Conservation (phyloP, 2,329 filamentous ascomycete species). For the Periglandula ipomoeae region DNA sequence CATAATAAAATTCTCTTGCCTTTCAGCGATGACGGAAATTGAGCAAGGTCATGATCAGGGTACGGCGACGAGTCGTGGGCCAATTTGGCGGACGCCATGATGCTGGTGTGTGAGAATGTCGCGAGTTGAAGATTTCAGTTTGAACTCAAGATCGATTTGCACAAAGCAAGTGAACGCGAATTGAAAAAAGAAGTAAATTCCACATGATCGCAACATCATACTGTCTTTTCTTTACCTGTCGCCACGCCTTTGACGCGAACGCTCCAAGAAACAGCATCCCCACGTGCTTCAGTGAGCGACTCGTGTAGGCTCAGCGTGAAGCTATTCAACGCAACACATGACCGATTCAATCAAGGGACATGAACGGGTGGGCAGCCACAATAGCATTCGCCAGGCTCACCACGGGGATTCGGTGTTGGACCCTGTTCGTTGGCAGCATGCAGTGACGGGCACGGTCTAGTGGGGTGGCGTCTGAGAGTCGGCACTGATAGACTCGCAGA, state of each 20-base stretch:
- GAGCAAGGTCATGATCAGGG: slow-evolving; percentile 29
- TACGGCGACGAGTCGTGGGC: slow-evolving; percentile 9
- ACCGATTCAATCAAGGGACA: slow-evolving; percentile 7
- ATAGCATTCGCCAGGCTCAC: slow-evolving; percentile 16
- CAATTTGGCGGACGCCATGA: slow-evolving; percentile 9
- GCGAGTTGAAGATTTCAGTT: background rate
- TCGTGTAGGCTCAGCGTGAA: background rate
- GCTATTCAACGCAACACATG: slow-evolving; percentile 10
- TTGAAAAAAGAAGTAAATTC: background rate
- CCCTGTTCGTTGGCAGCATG: slow-evolving; percentile 19
- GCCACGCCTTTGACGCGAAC: background rate
- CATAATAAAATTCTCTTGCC: slow-evolving; percentile 57
- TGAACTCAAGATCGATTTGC: background rate
- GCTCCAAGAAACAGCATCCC: background rate
- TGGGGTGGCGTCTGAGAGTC: background rate
- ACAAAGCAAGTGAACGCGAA: background rate
- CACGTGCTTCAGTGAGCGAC: slow-evolving; percentile 16
- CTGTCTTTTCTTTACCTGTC: background rate
- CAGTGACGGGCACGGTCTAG: slow-evolving; percentile 13
- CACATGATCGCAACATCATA: background rate
- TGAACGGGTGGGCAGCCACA: slow-evolving; percentile 9
- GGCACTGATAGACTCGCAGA: background rate
- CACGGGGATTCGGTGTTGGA: slow-evolving; percentile 22
- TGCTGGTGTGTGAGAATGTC: background rate
- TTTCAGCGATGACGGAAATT: slow-evolving; percentile 39